Evolutionary conservation across 2,329 filamentous ascomycete species (phyloP).

Genomic region (Uncinocarpus reesii): DNA sequence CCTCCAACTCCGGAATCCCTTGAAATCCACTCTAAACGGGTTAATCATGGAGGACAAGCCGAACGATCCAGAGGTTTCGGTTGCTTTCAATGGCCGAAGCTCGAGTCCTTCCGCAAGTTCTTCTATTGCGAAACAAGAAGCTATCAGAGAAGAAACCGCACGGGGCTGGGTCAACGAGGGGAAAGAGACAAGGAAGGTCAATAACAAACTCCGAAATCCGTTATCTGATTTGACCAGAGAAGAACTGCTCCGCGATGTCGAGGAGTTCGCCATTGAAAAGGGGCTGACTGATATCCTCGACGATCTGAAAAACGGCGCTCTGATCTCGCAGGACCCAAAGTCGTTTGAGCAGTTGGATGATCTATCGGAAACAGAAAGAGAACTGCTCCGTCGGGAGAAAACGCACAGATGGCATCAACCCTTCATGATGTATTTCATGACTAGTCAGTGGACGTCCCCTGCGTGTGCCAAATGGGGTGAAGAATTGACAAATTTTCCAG

Average conservation of each 20-base stretch:
- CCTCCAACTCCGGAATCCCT: background rate
- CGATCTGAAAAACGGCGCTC: conserved; percentile 43
- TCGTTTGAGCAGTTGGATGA: conserved; percentile 53
- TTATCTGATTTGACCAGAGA: conserved; percentile 23
- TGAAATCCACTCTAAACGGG: background rate
- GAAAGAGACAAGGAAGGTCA: background rate
- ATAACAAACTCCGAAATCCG: conserved; percentile 21
- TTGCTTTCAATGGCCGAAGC: background rate
- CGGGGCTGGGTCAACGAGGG: background rate
- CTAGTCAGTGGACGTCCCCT: conserved; percentile 6
- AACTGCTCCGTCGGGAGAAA: conserved; percentile 32
- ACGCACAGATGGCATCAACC: conserved; percentile 39
- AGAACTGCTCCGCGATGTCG: conserved; percentile 23
- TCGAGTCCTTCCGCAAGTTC: background rate
- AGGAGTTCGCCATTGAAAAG: conserved; percentile 43
- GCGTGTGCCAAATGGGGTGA: background rate
- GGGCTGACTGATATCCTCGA: conserved; percentile 49
- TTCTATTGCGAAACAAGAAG: background rate
- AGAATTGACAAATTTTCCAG: conserved; percentile 19
- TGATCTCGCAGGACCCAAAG: conserved; percentile 61
- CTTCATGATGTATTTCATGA: conserved; percentile 37
- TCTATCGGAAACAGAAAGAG: conserved; percentile 43
- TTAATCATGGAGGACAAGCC: conserved; percentile 3
- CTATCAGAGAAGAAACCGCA: background rate
- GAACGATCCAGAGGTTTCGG: background rate